These are phyloP conservation scores for Arachis hypogaea DNA, from an alignment of 306 rosid genomes.

Conservation along the genomic window DNA sequence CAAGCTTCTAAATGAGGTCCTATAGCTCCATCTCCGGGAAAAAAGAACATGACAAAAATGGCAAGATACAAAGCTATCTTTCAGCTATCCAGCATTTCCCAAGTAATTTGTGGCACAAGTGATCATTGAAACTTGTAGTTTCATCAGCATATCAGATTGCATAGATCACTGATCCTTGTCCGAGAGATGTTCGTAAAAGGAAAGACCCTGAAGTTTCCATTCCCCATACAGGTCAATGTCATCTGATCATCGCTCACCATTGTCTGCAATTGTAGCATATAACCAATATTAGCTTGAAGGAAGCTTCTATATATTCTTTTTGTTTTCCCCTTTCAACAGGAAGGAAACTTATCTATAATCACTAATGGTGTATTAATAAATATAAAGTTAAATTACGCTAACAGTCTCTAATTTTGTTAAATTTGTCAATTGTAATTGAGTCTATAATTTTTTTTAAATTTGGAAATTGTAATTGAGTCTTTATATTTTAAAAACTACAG, in stretches of 20 bases:
- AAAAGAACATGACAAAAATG: constrained; percentile 11
- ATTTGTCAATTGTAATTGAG: too few relatives aligned
- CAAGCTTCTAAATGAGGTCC: constrained; percentile 29
- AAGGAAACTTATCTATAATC: constrained; percentile 15
- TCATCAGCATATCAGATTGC: constrained; percentile 67
- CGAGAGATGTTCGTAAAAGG: constrained; percentile 74
- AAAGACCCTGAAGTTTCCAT: constrained; percentile 78
- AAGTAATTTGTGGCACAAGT: constrained; percentile 25
- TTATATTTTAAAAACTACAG: too few relatives aligned
- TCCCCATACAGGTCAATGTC: constrained; percentile 81
- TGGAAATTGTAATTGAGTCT: too few relatives aligned
- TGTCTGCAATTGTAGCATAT: constrained; percentile 68
- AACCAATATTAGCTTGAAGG: constrained; percentile 36
- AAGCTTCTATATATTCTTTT: constrained; percentile 6
- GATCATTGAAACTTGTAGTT: constrained; percentile 32
- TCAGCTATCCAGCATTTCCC: constrained; percentile 29
- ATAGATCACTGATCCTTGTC: constrained; percentile 75
- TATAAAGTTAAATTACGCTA: too few relatives aligned
- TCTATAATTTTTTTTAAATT: too few relatives aligned
- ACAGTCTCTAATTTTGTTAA: too few relatives aligned
- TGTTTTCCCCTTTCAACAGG: too few relatives aligned
- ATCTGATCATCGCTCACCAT: constrained; percentile 78
- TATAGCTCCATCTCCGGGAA: constrained; percentile 1
- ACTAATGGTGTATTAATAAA: not conserved
- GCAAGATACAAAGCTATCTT: constrained; percentile 28